Conservation (phyloP, 192 early-diverging fungal species). For the Phlyctochytrium arcticum region DNA sequence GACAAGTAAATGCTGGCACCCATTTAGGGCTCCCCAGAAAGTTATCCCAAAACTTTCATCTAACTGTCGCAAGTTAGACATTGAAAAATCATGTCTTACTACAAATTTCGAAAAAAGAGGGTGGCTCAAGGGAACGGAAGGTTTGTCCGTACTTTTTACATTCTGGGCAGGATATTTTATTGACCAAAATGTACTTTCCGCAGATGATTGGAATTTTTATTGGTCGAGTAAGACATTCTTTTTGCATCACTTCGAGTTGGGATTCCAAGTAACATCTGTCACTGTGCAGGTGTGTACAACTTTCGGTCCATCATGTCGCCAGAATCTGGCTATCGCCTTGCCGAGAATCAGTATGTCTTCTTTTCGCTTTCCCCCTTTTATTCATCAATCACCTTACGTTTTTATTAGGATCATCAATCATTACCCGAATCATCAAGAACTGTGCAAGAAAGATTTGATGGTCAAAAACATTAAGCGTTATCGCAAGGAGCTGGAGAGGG, state of each 20-base stretch:
- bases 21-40: too few species aligned
- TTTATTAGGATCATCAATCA: constrained; percentile 49
- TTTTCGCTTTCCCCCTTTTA: not conserved
- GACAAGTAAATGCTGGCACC: too few species aligned
- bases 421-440: constrained; percentile 54
- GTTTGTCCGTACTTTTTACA: not conserved
- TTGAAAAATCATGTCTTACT: constrained; percentile 49
- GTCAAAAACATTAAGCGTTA: constrained; percentile 60
- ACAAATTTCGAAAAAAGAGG: constrained; percentile 55
- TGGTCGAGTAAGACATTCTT: constrained; percentile 38
- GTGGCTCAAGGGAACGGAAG: constrained; percentile 49
- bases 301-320: constrained; percentile 52
- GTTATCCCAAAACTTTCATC: too few species aligned
- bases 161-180: not conserved
- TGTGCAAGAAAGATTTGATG: constrained; percentile 59
- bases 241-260: not conserved
- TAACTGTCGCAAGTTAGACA: too few species aligned
- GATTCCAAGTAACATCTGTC: not conserved
- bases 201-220: constrained; percentile 62
- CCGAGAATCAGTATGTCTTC: constrained; percentile 45
- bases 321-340: constrained; percentile 49
- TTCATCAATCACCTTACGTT: too few species aligned
- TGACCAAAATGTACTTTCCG: not conserved
- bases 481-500: constrained; percentile 48
- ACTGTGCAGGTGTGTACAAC: constrained; percentile 33